Conservation (phyloP, 108 stramenopile species). For the Schizochytrium sp. region DNA sequence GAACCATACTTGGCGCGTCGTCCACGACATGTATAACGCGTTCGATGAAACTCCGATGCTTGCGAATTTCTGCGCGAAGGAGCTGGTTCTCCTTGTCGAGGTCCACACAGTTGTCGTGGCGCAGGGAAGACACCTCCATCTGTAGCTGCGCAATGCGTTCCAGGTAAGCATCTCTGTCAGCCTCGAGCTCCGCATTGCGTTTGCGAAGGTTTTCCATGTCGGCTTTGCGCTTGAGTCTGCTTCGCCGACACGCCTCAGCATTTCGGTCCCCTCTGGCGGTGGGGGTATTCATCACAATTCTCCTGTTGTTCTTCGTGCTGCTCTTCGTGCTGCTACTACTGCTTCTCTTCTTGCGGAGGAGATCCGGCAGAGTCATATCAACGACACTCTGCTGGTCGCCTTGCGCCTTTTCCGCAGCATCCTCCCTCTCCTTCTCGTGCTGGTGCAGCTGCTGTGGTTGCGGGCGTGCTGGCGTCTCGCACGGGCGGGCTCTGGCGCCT, state of each 20-base stretch:
- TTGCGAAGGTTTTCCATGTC: background rate
- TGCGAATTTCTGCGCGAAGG: background rate
- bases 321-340: too few species aligned
- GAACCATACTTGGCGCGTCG: background rate
- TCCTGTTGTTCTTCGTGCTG: too few species aligned
- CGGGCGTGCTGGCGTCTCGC: too few species aligned
- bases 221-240: background rate
- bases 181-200: background rate
- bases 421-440: too few species aligned
- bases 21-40: background rate
- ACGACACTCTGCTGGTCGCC: too few species aligned
- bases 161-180: background rate
- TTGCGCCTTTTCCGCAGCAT: too few species aligned
- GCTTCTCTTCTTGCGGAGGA: too few species aligned
- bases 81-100: background rate
- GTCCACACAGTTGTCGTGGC: background rate
- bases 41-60: background rate
- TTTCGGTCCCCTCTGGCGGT: background rate
- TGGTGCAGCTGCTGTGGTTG: too few species aligned
- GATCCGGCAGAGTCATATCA: too few species aligned
- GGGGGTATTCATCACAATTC: too few species aligned
- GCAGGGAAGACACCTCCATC: background rate
- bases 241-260: background rate
- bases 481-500: too few species aligned
- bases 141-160: background rate